These are phyloP conservation scores for Corinectria fuckeliana DNA, from an alignment of 2,329 filamentous ascomycete species.

Conservation along the genomic window DNA sequence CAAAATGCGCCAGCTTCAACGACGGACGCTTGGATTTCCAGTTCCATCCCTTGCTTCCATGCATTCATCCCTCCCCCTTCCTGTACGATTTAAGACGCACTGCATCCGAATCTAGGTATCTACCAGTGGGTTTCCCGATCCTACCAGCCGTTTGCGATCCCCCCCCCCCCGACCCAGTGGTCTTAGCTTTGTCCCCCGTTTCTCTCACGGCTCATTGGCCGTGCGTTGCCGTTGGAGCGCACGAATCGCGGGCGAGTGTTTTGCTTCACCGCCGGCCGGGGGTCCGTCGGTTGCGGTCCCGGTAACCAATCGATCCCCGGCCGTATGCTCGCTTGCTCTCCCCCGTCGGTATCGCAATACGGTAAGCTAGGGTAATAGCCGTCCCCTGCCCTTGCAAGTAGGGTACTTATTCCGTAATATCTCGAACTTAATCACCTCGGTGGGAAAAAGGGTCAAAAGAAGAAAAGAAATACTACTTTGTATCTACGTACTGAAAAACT, in stretches of 20 bases:
- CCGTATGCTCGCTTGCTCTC: slow-evolving; percentile 5
- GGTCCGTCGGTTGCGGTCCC: background rate
- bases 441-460: background rate
- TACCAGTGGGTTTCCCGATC: slow-evolving; percentile 6
- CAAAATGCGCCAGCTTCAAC: background rate
- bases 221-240: background rate
- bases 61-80: slow-evolving; percentile 7
- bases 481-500: background rate
- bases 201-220: slow-evolving; percentile 6
- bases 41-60: slow-evolving; percentile 2
- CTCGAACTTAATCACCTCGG: background rate
- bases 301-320: slow-evolving; percentile 16
- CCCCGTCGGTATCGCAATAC: slow-evolving; percentile 8
- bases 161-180: slow-evolving; percentile 2
- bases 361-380: background rate
- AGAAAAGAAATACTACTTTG: background rate
- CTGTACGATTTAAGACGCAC: slow-evolving; percentile 10
- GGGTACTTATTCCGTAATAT: slow-evolving; percentile 4
- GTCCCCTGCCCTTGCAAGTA: background rate
- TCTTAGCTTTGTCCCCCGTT: background rate
- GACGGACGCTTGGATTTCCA: background rate
- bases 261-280: slow-evolving; percentile 19
- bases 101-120: background rate
- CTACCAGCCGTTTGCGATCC: slow-evolving; percentile 5
- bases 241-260: slow-evolving; percentile 14